phyloP scores from a whole-genome alignment of 2,329 filamentous ascomycete genomes.

The Fusarium longipes region DNA sequence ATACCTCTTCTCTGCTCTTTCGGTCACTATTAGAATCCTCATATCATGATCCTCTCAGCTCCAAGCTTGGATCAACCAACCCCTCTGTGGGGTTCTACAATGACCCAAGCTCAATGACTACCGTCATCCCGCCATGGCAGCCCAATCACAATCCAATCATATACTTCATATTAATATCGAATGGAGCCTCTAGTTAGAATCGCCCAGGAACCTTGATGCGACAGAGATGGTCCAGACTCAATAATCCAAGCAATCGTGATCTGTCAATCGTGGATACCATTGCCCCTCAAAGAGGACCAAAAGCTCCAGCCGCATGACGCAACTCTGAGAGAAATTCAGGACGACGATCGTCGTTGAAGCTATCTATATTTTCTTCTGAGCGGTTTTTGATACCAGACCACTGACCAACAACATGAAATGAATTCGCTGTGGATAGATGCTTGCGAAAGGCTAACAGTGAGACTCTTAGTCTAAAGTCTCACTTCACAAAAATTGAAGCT shows the following conservation, averaged over 20 bases:
- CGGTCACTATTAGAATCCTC: slow-evolving; percentile 5
- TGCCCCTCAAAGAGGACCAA: slow-evolving; percentile 28
- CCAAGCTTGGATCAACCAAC: slow-evolving; percentile 14
- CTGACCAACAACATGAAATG: no score
- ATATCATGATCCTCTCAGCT: slow-evolving; percentile 26
- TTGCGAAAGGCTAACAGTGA: background rate
- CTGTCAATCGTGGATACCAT: slow-evolving; percentile 17
- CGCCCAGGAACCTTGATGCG: slow-evolving; percentile 32
- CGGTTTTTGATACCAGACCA: background rate
- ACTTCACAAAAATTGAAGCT: background rate
- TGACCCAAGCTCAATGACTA: slow-evolving; percentile 21
- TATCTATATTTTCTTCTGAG: background rate
- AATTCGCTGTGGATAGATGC: no score
- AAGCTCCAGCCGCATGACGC: slow-evolving; percentile 30
- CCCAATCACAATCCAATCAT: slow-evolving; percentile 39
- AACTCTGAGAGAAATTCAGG: slow-evolving; percentile 3
- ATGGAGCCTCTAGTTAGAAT: slow-evolving; percentile 29
- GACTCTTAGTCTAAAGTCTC: background rate
- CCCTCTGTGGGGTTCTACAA: slow-evolving; percentile 41
- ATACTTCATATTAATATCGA: slow-evolving; percentile 31
- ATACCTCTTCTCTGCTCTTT: background rate
- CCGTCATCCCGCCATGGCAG: slow-evolving; percentile 27
- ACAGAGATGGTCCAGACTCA: slow-evolving; percentile 21
- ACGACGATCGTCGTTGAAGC: background rate
- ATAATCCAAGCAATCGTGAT: slow-evolving; percentile 30